Base-by-base conservation (phyloP, 306 rosid genomes). In the Rosa lucieae region DNA sequence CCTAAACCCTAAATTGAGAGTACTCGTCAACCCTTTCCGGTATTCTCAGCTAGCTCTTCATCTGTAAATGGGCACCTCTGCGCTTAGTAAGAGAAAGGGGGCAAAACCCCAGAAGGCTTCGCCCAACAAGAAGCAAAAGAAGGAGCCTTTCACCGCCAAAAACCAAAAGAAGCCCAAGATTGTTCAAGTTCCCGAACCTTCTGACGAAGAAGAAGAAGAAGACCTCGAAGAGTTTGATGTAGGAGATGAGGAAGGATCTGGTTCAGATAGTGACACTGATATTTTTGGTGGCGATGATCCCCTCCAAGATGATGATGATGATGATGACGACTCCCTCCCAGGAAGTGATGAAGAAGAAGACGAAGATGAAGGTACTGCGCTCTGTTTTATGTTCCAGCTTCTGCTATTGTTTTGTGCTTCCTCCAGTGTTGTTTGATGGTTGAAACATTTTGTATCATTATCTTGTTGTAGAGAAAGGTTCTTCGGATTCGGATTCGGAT, bases 251-350 rank as follows among this genome's bases (percentile, higher is more conserved):
- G 63, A 53, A 18, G 86, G 44, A 6, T 80, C 77, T 52, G 92
- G 65, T 68, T 87, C 88, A 35, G 98, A 80, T 72, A 87, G 90
- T 1, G 97, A 96, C 5, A 69, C 90, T 2, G 97, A 93, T 7
- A 74, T 78, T 48, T 90, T 91, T 65, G 87, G 86, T 10, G 95
- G 87, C 0, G 96, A 93, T 55, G 90, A 89, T 55, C 91, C 91
- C 1, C 70, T 93, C 29, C 72, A 9, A 17, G 49, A 66, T 32
- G 79, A 40, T 29, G 58, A 61, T 13, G 81, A 76, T 23, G 91
- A 91, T 65, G 95, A 88, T 18, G 91, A 92, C 62, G 96, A 87
- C 87, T 91, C 90, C 77, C 88, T 91, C 5, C 91, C 86, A 76
- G 97, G 87, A 82, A 91, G 89, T 80, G 97, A 87, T 21, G 91